Conservation (phyloP, 2,329 filamentous ascomycete genomes). For the Pseudogymnoascus sp. region DNA sequence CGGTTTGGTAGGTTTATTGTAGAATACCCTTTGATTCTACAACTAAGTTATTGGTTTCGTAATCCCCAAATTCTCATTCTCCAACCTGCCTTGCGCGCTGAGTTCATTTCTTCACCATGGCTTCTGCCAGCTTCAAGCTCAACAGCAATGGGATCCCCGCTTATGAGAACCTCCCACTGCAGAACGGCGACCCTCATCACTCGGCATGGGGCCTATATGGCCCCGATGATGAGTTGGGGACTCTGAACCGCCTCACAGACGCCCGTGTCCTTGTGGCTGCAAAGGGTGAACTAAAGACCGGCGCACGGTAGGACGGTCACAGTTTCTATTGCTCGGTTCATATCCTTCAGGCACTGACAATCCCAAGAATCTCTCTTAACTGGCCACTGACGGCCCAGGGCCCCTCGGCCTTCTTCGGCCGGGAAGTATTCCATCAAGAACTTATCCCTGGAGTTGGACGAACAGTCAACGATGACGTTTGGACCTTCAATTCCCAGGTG, state of each 20-base stretch:
- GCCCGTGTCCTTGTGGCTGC: conserved; percentile 43
- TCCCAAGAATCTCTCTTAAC: conserved; percentile 48
- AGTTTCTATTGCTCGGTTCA: background rate
- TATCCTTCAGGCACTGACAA: background rate
- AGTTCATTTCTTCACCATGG: background rate
- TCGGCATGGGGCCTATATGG: conserved; percentile 43
- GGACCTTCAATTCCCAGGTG: conserved; percentile 49
- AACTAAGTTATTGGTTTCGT: background rate
- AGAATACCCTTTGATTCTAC: background rate
- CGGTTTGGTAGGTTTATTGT: background rate
- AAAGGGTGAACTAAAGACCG: conserved; percentile 44
- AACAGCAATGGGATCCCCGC: conserved; percentile 37
- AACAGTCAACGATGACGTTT: conserved; percentile 52
- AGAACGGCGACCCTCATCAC: conserved; percentile 35
- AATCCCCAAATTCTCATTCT: background rate
- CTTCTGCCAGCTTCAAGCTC: conserved; percentile 20
- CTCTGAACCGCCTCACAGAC: conserved; percentile 52
- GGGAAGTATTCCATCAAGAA: conserved; percentile 46
- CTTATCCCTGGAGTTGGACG: conserved; percentile 43
- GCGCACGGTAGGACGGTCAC: conserved; percentile 25
- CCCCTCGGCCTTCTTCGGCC: conserved; percentile 43
- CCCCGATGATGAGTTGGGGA: conserved; percentile 48
- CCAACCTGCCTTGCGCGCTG: background rate
- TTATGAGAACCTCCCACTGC: conserved; percentile 41
- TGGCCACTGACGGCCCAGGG: conserved; percentile 49